Evolutionary conservation across 2,329 filamentous ascomycete species (phyloP).

Genomic region (Reticulascus tulasneorum): DNA sequence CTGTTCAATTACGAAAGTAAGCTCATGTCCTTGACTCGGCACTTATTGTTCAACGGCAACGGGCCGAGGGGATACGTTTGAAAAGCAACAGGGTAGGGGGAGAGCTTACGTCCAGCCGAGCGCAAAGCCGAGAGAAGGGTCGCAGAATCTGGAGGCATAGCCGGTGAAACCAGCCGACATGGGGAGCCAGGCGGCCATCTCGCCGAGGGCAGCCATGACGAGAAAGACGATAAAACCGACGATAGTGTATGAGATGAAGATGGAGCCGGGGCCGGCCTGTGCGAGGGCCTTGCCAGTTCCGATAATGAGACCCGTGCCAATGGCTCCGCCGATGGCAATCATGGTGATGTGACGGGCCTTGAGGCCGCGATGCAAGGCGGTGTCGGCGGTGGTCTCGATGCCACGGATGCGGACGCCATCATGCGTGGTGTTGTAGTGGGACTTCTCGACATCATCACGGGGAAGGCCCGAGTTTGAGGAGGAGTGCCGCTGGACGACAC

Average conservation of each 20-base stretch:
- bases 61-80: not conserved
- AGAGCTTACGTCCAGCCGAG: slow-evolving; percentile 63
- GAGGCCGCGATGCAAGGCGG: slow-evolving; percentile 47
- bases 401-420: slow-evolving; percentile 38
- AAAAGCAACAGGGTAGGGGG: not conserved
- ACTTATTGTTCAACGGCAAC: too few relatives aligned
- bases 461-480: slow-evolving; percentile 19
- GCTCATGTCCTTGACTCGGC: too few relatives aligned
- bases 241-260: slow-evolving; percentile 67
- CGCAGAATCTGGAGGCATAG: slow-evolving; percentile 74
- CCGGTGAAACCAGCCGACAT: slow-evolving; percentile 76
- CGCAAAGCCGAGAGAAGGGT: slow-evolving; percentile 76
- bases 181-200: slow-evolving; percentile 82
- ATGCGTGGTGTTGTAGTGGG: slow-evolving; percentile 13
- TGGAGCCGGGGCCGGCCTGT: slow-evolving; percentile 57
- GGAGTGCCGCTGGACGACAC: slow-evolving; percentile 23
- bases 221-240: slow-evolving; percentile 72
- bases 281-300: slow-evolving; percentile 56
- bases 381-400: slow-evolving; percentile 45
- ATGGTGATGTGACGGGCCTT: slow-evolving; percentile 54
- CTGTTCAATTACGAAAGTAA: too few relatives aligned
- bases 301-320: slow-evolving; percentile 71
- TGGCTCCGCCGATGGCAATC: slow-evolving; percentile 70
- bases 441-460: slow-evolving; percentile 22
- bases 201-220: slow-evolving; percentile 77